These are phyloP conservation scores for Solanum pennellii DNA, from an alignment of 257 asterid genomes.

Conservation along the genomic window DNA sequence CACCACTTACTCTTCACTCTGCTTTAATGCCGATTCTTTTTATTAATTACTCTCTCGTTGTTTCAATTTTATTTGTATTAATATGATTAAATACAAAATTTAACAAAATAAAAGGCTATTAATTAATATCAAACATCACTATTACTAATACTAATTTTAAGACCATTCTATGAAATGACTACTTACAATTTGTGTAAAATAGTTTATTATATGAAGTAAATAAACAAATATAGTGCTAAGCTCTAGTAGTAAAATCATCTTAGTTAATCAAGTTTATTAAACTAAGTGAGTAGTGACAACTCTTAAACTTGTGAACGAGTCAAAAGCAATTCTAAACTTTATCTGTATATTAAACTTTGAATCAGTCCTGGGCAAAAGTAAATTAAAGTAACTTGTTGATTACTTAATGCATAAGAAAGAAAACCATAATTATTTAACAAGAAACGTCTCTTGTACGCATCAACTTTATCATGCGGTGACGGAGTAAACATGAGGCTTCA, in stretches of 20 bases:
- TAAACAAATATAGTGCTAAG: neutral
- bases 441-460: neutral
- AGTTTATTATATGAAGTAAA: fast-evolving
- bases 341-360: neutral
- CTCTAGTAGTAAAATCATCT: neutral
- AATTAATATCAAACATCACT: too few species aligned
- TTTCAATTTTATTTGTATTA: neutral
- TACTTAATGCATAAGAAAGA: neutral
- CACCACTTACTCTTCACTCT: neutral
- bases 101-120: too few species aligned
- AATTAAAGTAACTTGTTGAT: neutral
- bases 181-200: neutral
- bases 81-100: neutral
- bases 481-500: neutral
- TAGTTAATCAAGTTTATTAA: neutral
- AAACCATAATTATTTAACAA: neutral
- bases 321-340: neutral
- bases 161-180: neutral
- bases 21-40: neutral
- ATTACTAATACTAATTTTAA: too few species aligned
- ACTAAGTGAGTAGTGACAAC: neutral
- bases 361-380: neutral
- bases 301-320: neutral
- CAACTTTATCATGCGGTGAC: neutral
- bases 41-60: neutral